These are phyloP conservation scores for Morella rubra DNA, from an alignment of 306 rosid species.

Conservation along the genomic window DNA sequence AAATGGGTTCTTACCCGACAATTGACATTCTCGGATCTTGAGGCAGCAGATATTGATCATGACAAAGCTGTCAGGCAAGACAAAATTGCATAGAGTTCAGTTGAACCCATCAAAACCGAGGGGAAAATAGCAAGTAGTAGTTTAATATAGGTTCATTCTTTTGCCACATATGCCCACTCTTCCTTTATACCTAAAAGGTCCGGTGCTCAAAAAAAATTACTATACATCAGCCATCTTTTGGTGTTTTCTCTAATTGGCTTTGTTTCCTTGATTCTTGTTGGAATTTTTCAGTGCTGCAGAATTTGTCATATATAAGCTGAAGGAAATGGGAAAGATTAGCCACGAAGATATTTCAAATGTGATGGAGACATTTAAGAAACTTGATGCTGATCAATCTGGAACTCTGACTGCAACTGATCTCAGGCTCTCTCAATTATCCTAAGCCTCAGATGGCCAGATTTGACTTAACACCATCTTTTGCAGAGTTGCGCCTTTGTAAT, in stretches of 20 bases:
- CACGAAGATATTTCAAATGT: conserved; percentile 55
- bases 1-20: conserved; percentile 57
- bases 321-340: conserved; percentile 82
- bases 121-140: not conserved
- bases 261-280: not conserved
- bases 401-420: conserved; percentile 72
- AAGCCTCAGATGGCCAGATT: not conserved
- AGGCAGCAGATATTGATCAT: conserved; percentile 81
- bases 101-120: not conserved
- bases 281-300: conserved; percentile 54
- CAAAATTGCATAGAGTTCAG: conserved; percentile 1
- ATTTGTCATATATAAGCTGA: conserved; percentile 69
- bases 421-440: conserved; percentile 13
- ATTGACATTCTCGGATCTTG: conserved; percentile 59
- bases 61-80: conserved; percentile 68
- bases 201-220: too few relatives aligned
- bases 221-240: not conserved
- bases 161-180: not conserved
- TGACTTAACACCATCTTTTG: not conserved
- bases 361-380: conserved; percentile 58
- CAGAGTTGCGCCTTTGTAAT: not conserved
- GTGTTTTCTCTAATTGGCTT: conserved; percentile 1
- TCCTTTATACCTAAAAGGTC: too few relatives aligned
- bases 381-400: conserved; percentile 71
- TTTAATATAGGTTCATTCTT: not conserved